These are phyloP conservation scores for Boletellus sp. DNA, from an alignment of 1,284 basidiomycete genomes.

Conservation along the genomic window DNA sequence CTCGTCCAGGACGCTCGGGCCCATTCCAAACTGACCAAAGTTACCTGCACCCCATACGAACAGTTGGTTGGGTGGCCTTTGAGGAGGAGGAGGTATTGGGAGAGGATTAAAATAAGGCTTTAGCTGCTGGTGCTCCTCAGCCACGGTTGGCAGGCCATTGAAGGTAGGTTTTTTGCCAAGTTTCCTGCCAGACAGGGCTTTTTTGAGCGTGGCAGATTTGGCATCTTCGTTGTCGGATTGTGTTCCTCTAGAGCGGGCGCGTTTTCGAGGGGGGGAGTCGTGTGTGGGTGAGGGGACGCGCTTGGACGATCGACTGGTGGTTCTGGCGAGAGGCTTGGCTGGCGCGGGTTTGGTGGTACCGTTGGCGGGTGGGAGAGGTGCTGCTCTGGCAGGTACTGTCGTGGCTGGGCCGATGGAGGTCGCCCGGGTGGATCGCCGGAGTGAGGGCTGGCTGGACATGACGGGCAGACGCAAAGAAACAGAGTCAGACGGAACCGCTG, in stretches of 20 bases:
- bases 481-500: neutral
- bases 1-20: constrained; percentile 65
- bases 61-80: constrained; percentile 59
- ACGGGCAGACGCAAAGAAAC: neutral
- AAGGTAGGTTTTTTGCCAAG: constrained; percentile 34
- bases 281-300: constrained; percentile 34
- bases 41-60: constrained; percentile 86
- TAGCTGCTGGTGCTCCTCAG: constrained; percentile 34
- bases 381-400: constrained; percentile 27
- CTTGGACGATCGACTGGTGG: constrained; percentile 36
- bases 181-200: constrained; percentile 25
- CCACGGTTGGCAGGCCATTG: constrained; percentile 36
- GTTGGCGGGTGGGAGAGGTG: constrained; percentile 28
- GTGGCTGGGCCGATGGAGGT: constrained; percentile 37
- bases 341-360: constrained; percentile 26
- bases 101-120: constrained; percentile 60
- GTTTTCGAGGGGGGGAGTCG: constrained; percentile 41
- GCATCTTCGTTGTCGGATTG: constrained; percentile 29
- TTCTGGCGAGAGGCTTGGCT: constrained; percentile 24
- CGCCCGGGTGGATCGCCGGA: constrained; percentile 51
- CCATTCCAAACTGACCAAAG: constrained; percentile 87
- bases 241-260: constrained; percentile 35
- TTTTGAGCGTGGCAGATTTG: constrained; percentile 22
- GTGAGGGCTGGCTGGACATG: constrained; percentile 36
- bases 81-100: constrained; percentile 47